Evolutionary conservation across 1,284 basidiomycete species (phyloP), one percentile per base, ranked within the genome.

Genomic region (Ceratobasidium sp.): DNA sequence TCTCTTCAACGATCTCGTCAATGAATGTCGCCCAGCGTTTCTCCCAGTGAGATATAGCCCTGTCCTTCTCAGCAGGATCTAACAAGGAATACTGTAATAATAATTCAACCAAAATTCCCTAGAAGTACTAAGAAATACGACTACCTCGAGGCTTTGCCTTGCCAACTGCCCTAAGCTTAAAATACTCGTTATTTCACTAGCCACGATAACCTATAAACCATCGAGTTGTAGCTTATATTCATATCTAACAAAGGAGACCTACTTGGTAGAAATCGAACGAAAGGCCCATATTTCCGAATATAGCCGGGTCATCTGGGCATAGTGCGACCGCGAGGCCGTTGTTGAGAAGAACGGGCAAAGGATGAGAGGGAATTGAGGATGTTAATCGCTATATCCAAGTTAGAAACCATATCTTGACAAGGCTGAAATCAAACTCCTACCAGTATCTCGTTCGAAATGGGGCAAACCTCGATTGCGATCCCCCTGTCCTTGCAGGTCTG

Each of bases 71-170:
- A 28, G 85, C 83, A 0, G 80, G 81, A 0, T 85, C 83, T 70
- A 93, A 82, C 57, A 86, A 88, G 1, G 90, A 91, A 82, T 89
- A 86, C 91, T 59, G 17, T 26, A 93, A 54, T 65, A n/a, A 78
- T 1, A 33, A 40, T 4, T 20, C n/a, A 33, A 9, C 9, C 20
- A 17, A 50, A 17, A 46, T 38, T 13, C 20, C 42, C n/a, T 26
- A 20, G n/a, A 61, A 20, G 76, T 48, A 38, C 52, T 59, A 38
- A 46, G 23, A 38, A 33, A 26, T 0, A n/a, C 7, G 82, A 86
- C 81, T 71, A 91, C 92, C 85, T 87, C 85, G 77, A 93, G 86
- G 82, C 91, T 93, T 80, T 92, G 90, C 69, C 89, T 86, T 2
- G 91, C 91, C 38, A 93, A 84, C 77, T 88, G 86, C 0, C 88